These are phyloP conservation scores for Dactylorhiza incarnata DNA, from an alignment of 106 monocot genomes.

Conservation along the genomic window DNA sequence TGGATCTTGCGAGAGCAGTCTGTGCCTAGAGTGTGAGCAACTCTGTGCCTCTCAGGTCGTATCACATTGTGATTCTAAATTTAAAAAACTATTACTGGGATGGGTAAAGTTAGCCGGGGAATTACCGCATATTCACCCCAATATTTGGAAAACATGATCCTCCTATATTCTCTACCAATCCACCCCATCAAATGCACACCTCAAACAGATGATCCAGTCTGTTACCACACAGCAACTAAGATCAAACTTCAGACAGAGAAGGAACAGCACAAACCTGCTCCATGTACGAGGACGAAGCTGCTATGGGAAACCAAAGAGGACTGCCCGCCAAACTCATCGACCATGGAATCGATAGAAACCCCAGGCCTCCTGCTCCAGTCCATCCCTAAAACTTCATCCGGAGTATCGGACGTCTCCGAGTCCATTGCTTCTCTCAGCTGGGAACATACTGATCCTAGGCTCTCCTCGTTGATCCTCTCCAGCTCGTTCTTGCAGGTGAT, in stretches of 20 bases:
- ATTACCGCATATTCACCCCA: not conserved
- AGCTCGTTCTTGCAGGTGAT: conserved; percentile 71
- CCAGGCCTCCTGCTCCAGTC: conserved; percentile 68
- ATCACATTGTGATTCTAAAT: not conserved
- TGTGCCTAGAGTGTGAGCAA: too few relatives aligned
- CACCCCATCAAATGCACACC: not conserved
- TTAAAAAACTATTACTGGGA: not conserved
- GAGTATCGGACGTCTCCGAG: not conserved
- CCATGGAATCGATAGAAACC: conserved; percentile 2
- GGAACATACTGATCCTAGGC: conserved; percentile 31
- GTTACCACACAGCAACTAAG: not conserved
- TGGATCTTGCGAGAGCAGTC: too few relatives aligned
- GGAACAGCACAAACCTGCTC: conserved; percentile 46
- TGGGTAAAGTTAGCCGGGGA: not conserved
- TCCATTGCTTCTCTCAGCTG: conserved; percentile 72
- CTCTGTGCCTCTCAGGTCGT: too few relatives aligned
- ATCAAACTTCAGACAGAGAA: not conserved
- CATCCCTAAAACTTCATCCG: conserved; percentile 37
- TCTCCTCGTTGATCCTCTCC: conserved; percentile 59
- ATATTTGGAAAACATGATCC: not conserved
- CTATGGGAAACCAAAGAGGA: conserved; percentile 20
- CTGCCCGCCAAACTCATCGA: conserved; percentile 17
- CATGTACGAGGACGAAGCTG: conserved; percentile 72
- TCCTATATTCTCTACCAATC: not conserved
- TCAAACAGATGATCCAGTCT: not conserved